These are phyloP conservation scores for Xylariaceae sp. DNA, from an alignment of 2,329 filamentous ascomycete species.

Conservation along the genomic window DNA sequence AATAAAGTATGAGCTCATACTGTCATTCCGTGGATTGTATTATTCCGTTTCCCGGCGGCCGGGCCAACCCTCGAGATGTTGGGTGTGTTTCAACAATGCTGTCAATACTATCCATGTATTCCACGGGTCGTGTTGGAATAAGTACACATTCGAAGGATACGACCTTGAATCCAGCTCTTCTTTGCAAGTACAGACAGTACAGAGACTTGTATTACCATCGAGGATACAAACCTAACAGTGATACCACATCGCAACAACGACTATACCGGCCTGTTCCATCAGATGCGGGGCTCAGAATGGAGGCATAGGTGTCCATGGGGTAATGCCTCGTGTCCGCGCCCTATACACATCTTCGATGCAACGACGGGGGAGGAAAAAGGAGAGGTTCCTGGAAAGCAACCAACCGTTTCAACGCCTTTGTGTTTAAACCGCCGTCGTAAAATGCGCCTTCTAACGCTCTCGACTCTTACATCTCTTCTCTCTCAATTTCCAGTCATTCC, in stretches of 20 bases:
- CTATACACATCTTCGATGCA: constrained; percentile 5
- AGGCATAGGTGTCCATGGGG: neutral
- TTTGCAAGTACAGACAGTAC: neutral
- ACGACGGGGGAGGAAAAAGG: neutral
- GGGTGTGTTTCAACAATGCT: too few relatives aligned
- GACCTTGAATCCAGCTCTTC: neutral
- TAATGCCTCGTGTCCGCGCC: neutral
- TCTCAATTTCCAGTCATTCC: neutral
- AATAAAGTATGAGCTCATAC: too few relatives aligned
- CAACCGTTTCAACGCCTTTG: constrained; percentile 16
- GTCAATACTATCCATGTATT: too few relatives aligned
- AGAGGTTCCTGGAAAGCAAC: constrained; percentile 11
- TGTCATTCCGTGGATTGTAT: too few relatives aligned
- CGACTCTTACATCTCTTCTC: constrained; percentile 3
- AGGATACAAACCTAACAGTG: neutral
- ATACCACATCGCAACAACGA: neutral
- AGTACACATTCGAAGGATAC: too few relatives aligned
- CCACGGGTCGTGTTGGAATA: too few relatives aligned
- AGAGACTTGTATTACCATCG: neutral
- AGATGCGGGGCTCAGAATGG: neutral
- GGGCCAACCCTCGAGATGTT: too few relatives aligned
- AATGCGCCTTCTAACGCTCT: constrained; percentile 19
- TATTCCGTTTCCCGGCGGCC: too few relatives aligned
- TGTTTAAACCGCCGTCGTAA: constrained; percentile 15
- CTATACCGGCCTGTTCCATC: neutral